Base-by-base conservation (phyloP, 495 filamentous ascomycete species). In the Aspergillus funiculosus region DNA sequence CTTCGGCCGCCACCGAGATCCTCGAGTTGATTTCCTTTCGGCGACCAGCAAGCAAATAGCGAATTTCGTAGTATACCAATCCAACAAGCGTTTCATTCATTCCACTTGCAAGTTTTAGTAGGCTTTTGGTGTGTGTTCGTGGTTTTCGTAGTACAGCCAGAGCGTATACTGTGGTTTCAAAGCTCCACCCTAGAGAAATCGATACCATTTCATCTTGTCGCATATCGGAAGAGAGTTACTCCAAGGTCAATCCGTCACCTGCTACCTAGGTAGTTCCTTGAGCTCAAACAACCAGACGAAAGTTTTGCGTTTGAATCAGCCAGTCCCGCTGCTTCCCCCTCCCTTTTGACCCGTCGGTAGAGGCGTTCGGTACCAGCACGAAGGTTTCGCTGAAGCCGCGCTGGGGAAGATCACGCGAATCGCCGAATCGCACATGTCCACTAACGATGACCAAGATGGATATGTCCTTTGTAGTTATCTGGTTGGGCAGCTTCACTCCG, bases 281-380 rank as follows among this genome's bases (percentile, higher is more conserved):
- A 10, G 14, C 36, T 75, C 59, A 78, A 43, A 74, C 73, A n/a
- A 78, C 73, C 8, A 77, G 58, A 14, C 83, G 73, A 52, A 87
- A 89, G 37, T 79, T 88, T 64, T 90, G 85, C 39, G 76, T 86
- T 46, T 80, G 74, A 37, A 90, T 79, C 26, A 90, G 61, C 77
- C 81, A 89, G 26, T 68, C 69, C 46, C 65, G 72, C n/a, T n/a
- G n/a, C 43, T 58, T 63, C 35, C 70, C 72, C 45, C 66, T 71
- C 30, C 70, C 63, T 20, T 64, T 66, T 24, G 52, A 59, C 13
- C 57, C 67, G 13, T 74, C 68, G 10, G 72, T 63, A 15, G 81
- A 76, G 51, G 75, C 75, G 56, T 90, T 89, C 15, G 87, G 87
- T 21, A 90, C 82, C 30, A 94, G 63, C 1, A 89, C 73, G 50